A percentile compares a stretch with the other conserved stretches of the same genome.
Conservation (phyloP, 2,329 filamentous ascomycete genomes). For the Alternaria triticimaculans region DNA sequence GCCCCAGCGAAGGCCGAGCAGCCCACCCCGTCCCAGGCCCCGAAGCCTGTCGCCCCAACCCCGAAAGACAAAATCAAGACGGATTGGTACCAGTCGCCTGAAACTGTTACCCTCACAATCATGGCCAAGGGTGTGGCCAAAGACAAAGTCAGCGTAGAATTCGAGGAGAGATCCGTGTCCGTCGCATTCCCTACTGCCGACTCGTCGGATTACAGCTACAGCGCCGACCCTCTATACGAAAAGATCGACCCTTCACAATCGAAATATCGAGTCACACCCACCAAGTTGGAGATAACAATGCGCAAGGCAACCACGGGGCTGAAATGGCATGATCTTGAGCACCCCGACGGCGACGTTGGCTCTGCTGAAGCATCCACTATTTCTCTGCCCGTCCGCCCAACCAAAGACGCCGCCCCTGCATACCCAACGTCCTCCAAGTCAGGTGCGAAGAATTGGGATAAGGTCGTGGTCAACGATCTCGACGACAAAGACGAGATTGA, state of each 20-base stretch:
- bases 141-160: conserved; percentile 61
- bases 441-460: conserved; percentile 94
- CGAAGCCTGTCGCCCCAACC: conserved; percentile 46
- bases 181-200: conserved; percentile 65
- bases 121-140: conserved; percentile 69
- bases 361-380: conserved; percentile 14
- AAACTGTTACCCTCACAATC: conserved; percentile 68
- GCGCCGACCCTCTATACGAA: conserved; percentile 71
- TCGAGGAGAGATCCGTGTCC: conserved; percentile 58
- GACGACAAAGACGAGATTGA: conserved; percentile 61
- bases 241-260: conserved; percentile 68
- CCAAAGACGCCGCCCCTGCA: conserved; percentile 53
- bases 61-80: conserved; percentile 67
- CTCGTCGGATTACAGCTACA: conserved; percentile 65
- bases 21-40: conserved; percentile 25
- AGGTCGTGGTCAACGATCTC: conserved; percentile 63
- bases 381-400: conserved; percentile 27
- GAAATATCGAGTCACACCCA: conserved; percentile 70
- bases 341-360: conserved; percentile 24
- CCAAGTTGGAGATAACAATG: conserved; percentile 80
- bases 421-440: conserved; percentile 88
- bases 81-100: conserved; percentile 71
- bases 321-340: conserved; percentile 72
- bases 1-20: conserved; percentile 6
- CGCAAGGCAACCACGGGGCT: conserved; percentile 68